phyloP scores from a whole-genome alignment of 208 protist genomes.

The Trypanosomatidae sp. region DNA sequence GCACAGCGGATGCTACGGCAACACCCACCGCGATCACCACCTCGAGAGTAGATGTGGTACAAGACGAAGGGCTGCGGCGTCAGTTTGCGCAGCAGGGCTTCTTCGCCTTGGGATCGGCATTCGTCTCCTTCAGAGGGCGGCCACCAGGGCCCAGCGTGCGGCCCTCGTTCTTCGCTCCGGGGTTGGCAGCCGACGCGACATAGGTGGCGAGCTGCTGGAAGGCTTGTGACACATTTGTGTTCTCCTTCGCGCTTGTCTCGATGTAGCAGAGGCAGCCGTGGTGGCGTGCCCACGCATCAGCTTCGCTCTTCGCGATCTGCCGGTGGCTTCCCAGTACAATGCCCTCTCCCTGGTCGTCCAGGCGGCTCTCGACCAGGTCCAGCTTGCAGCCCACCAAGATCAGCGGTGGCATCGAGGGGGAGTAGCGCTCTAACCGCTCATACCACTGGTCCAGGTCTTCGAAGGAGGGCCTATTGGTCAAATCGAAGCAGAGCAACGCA shows the following conservation, averaged over 20 bases:
- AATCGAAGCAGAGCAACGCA: constrained; percentile 96
- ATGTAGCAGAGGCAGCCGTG: constrained; percentile 84
- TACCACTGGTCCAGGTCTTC: constrained; percentile 88
- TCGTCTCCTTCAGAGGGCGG: constrained; percentile 13
- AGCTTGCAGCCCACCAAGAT: constrained; percentile 89
- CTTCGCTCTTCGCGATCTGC: constrained; percentile 79
- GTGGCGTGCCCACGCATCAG: constrained; percentile 73
- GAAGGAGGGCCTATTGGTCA: constrained; percentile 92
- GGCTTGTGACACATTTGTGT: constrained; percentile 78
- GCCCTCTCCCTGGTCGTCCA: constrained; percentile 53
- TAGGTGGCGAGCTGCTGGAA: constrained; percentile 87
- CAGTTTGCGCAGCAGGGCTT: constrained; percentile 28
- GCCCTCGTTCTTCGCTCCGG: constrained; percentile 18
- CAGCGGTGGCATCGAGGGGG: constrained; percentile 61
- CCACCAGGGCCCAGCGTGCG: constrained; percentile 29
- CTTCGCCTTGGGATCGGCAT: constrained; percentile 16
- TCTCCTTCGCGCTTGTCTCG: constrained; percentile 90
- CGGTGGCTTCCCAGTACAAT: constrained; percentile 76
- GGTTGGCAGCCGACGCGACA: constrained; percentile 46
- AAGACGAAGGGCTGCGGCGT: no score
- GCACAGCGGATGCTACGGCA: no score
- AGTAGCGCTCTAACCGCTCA: constrained; percentile 65
- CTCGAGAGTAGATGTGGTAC: no score
- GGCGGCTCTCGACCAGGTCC: constrained; percentile 64
- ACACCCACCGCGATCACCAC: no score